Conservation (phyloP, 371 early-diverging fungal genomes). For the Lichtheimia ramosa region DNA sequence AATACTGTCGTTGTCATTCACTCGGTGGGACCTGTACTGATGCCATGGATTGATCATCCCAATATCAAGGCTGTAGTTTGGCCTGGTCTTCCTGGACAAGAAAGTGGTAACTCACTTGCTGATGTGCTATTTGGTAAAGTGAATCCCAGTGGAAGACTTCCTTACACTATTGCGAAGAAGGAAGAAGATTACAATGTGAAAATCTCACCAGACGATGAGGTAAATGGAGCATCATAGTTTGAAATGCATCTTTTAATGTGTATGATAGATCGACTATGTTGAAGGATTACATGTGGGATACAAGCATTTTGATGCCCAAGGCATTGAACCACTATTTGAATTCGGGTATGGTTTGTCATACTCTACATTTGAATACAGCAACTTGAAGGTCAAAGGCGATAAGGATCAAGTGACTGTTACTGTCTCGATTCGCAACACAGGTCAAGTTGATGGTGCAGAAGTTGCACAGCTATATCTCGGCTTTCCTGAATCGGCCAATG, state of each 20-base stretch:
- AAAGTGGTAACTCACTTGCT: slow-evolving; percentile 50
- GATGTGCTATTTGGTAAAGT: slow-evolving; percentile 56
- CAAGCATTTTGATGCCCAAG: slow-evolving; percentile 40
- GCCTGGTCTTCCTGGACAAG: slow-evolving; percentile 52
- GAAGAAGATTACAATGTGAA: slow-evolving; percentile 34
- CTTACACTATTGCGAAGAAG: slow-evolving; percentile 42
- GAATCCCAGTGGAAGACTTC: slow-evolving; percentile 57
- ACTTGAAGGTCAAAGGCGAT: slow-evolving; percentile 7
- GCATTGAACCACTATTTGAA: slow-evolving; percentile 47
- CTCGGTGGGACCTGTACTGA: slow-evolving; percentile 47
- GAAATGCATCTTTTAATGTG: neutral
- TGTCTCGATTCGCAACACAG: slow-evolving; percentile 40
- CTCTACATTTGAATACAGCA: slow-evolving; percentile 47
- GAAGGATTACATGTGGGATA: slow-evolving; percentile 55
- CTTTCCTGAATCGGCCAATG: slow-evolving; percentile 33
- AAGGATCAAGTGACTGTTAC: slow-evolving; percentile 17
- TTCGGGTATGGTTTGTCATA: slow-evolving; percentile 63
- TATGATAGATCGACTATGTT: slow-evolving; percentile 33
- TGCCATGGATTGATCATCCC: slow-evolving; percentile 51
- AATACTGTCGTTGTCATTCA: slow-evolving; percentile 57
- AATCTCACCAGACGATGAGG: neutral
- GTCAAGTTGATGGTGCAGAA: slow-evolving; percentile 46
- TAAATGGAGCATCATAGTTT: neutral
- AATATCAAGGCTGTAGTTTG: slow-evolving; percentile 45
- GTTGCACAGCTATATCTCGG: slow-evolving; percentile 49